Conservation (phyloP, 345 rosid species). For the Populus euphratica region DNA sequence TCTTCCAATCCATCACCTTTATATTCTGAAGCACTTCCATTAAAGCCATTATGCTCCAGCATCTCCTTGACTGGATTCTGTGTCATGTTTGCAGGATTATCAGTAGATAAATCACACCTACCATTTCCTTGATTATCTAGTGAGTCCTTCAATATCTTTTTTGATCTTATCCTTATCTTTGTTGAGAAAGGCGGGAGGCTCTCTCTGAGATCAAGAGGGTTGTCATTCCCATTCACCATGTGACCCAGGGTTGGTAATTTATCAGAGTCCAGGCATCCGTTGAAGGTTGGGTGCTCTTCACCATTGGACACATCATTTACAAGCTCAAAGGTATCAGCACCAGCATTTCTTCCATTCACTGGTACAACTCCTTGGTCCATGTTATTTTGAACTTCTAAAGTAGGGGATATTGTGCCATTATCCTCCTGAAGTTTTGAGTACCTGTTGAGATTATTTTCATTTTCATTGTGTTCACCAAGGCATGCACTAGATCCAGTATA, state of each 20-base stretch:
- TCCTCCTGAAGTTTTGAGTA: conserved; percentile 29
- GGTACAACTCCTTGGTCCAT: conserved; percentile 15
- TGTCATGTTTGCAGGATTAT: conserved; percentile 29
- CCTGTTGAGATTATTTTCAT: conserved; percentile 30
- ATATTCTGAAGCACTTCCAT: conserved; percentile 28
- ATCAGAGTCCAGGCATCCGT: conserved; percentile 22
- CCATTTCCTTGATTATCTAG: conserved; percentile 33
- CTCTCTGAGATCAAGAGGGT: conserved; percentile 39
- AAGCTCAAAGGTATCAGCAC: conserved; percentile 21
- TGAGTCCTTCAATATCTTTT: conserved; percentile 34
- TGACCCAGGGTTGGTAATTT: conserved; percentile 29
- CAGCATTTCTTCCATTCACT: conserved; percentile 21
- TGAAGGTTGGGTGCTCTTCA: conserved; percentile 17
- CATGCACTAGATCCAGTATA: conserved; percentile 24
- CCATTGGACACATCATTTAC: conserved; percentile 33
- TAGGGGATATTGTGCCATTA: conserved; percentile 23
- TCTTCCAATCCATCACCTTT: conserved; percentile 30
- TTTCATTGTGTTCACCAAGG: conserved; percentile 26
- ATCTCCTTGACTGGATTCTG: conserved; percentile 31
- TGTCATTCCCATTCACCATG: conserved; percentile 24
- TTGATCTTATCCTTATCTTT: conserved; percentile 42
- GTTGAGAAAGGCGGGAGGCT: conserved; percentile 40
- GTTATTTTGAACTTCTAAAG: conserved; percentile 14
- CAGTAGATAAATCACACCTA: conserved; percentile 27
- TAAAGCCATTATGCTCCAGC: conserved; percentile 18